Evolutionary conservation across 768 basidiomycete species (phyloP), one percentile per base, ranked within the genome.

Genomic region (Tulasnella calospora): DNA sequence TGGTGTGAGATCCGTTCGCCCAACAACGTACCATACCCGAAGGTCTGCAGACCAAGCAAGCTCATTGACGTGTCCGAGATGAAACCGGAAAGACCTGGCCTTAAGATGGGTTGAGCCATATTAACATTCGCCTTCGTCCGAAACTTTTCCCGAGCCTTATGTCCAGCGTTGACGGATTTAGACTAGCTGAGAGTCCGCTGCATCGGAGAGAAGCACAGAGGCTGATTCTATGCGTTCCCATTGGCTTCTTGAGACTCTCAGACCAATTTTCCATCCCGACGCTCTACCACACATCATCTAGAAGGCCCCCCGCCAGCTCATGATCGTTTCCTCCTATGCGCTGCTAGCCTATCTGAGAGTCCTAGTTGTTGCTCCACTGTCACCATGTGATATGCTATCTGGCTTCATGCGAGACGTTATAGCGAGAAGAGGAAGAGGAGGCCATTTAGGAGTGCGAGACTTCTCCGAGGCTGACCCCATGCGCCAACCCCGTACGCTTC

Each of bases 371-470:
- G 46, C 46, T 15, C 46, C 46, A 47, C 46, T 7, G 8, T n/a
- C 57, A 61, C 57, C 61, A 67, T 67, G 61, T 67, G 61, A 67
- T 67, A 23, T 27, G 33, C 15, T 33, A 67, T 67, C 19, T 27
- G 15, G 61, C 61, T 67, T 67, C 30, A 67, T 35, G 33, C 61
- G 61, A 67, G 61, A 67, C 61, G 12, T 33, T 35, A 67, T 67
- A 35, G 61, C 61, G 12, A 15, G 61, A 35, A 61, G 57, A n/a
- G 30, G 57, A 61, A 30, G 30, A 61, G 57, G 35, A 67, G 61
- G 61, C 61, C 61, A 67, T 30, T 67, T 67, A 67, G 61, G 33
- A 67, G 61, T 67, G 61, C 61, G 61, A 67, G 61, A 67, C 61
- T 67, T 67, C 61, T 67, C 61, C 61, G 61, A 67, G 61, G 61